Evolutionary conservation across 129 eudicot species (phyloP).

Genomic region (Flaveria bidentis): DNA sequence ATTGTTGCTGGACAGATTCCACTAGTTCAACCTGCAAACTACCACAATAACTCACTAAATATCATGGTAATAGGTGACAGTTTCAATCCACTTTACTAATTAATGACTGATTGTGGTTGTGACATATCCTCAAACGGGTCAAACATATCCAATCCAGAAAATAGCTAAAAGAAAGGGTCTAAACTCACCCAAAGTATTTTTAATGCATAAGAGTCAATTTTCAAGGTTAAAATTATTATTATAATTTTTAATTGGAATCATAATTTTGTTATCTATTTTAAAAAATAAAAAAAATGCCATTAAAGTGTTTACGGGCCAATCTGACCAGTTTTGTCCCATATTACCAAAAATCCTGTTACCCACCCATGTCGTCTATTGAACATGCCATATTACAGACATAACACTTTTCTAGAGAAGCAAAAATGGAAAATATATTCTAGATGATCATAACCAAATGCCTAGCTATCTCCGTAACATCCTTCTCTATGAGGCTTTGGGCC

Average conservation of each 20-base stretch:
- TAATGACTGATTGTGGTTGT: too few species aligned
- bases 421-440: slow-evolving; percentile 1
- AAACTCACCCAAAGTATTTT: too few species aligned
- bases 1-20: slow-evolving; percentile 63
- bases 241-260: not conserved
- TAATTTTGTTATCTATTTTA: not conserved
- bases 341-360: not conserved
- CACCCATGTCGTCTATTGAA: not conserved
- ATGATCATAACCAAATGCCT: slow-evolving; percentile 70
- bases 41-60: slow-evolving; percentile 21
- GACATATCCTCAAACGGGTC: too few species aligned
- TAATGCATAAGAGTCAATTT: not conserved
- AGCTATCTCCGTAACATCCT: slow-evolving; percentile 75
- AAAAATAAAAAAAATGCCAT: not conserved
- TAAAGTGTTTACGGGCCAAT: not conserved
- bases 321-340: not conserved
- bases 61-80: not conserved
- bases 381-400: not conserved
- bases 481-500: slow-evolving; percentile 61
- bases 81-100: not conserved
- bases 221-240: not conserved
- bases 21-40: slow-evolving; percentile 77
- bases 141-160: too few species aligned
- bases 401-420: not conserved
- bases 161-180: too few species aligned